A percentile compares a stretch with the other conserved stretches of the same genome.
Conservation (phyloP, 495 filamentous ascomycete genomes). For the Hypoxylon lienhwacheense region DNA sequence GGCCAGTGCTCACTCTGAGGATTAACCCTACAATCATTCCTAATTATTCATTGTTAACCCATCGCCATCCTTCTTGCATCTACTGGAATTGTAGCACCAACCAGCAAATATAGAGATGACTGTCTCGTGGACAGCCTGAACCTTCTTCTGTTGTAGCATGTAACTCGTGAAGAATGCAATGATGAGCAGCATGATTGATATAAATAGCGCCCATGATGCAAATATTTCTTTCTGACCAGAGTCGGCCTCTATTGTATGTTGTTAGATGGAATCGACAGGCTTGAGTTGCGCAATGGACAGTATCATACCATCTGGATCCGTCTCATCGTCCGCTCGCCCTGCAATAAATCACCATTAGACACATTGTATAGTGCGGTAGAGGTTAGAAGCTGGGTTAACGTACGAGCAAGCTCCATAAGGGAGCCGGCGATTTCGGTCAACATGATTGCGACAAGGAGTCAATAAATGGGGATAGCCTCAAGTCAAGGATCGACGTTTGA, state of each 20-base stretch:
- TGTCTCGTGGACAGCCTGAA: slow-evolving; percentile 96
- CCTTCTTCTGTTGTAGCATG: slow-evolving; percentile 88
- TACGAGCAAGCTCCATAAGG: slow-evolving; percentile 48
- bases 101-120: slow-evolving; percentile 97
- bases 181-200: slow-evolving; percentile 89
- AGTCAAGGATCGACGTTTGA: slow-evolving; percentile 20
- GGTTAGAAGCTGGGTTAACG: slow-evolving; percentile 13
- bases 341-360: slow-evolving; percentile 28
- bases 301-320: slow-evolving; percentile 53
- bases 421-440: slow-evolving; percentile 44
- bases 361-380: background rate
- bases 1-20: slow-evolving; percentile 74
- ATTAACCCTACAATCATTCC: slow-evolving; percentile 95
- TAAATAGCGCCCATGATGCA: slow-evolving; percentile 95
- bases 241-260: slow-evolving; percentile 45
- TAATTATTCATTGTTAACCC: slow-evolving; percentile 41
- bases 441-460: slow-evolving; percentile 30
- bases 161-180: slow-evolving; percentile 96
- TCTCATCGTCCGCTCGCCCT: slow-evolving; percentile 55
- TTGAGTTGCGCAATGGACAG: slow-evolving; percentile 13
- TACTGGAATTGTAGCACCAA: slow-evolving; percentile 56
- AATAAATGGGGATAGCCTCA: slow-evolving; percentile 13
- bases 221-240: slow-evolving; percentile 79
- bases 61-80: background rate
- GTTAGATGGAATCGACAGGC: slow-evolving; percentile 27